These are phyloP conservation scores for Pouteria glomerata DNA, from an alignment of 148 eudicot genomes.

Conservation along the genomic window DNA sequence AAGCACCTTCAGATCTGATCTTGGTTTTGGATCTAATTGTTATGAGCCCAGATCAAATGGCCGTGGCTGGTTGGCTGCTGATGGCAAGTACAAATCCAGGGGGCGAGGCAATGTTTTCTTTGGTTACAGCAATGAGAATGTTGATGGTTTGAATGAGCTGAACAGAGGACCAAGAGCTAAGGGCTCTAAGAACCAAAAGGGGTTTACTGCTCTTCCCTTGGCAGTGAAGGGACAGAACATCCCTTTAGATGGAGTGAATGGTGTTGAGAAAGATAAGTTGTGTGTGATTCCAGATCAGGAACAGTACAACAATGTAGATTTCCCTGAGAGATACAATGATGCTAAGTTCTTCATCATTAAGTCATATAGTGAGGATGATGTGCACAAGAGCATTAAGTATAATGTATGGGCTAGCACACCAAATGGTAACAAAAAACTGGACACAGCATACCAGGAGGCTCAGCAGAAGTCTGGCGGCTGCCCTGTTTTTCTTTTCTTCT, in stretches of 20 bases:
- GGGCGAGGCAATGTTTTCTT: slow-evolving; percentile 37
- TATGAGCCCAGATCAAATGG: slow-evolving; percentile 33
- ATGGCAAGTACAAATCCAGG: slow-evolving; percentile 43
- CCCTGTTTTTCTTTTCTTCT: slow-evolving; percentile 73
- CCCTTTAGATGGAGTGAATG: slow-evolving; percentile 20
- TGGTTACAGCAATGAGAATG: slow-evolving; percentile 36
- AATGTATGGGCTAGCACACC: slow-evolving; percentile 88
- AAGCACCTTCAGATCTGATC: slow-evolving; percentile 31
- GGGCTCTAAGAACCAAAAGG: slow-evolving; percentile 30
- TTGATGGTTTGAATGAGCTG: slow-evolving; percentile 60
- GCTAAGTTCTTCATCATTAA: slow-evolving; percentile 84
- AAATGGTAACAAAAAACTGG: slow-evolving; percentile 80
- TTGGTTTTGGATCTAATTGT: slow-evolving; percentile 29
- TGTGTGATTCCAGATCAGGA: slow-evolving; percentile 17
- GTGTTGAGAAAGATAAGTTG: slow-evolving; percentile 23
- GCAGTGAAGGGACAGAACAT: slow-evolving; percentile 40
- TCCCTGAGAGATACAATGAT: slow-evolving; percentile 43
- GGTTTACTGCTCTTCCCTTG: slow-evolving; percentile 19
- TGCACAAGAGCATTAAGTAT: slow-evolving; percentile 83
- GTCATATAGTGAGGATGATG: slow-evolving; percentile 92
- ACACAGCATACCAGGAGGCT: slow-evolving; percentile 69
- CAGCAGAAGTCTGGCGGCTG: slow-evolving; percentile 56
- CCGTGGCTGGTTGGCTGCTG: slow-evolving; percentile 39
- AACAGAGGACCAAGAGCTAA: slow-evolving; percentile 60
- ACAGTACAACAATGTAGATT: slow-evolving; percentile 68